Conservation (phyloP, 169 alveolate species). For the Cytauxzoon felis region DNA sequence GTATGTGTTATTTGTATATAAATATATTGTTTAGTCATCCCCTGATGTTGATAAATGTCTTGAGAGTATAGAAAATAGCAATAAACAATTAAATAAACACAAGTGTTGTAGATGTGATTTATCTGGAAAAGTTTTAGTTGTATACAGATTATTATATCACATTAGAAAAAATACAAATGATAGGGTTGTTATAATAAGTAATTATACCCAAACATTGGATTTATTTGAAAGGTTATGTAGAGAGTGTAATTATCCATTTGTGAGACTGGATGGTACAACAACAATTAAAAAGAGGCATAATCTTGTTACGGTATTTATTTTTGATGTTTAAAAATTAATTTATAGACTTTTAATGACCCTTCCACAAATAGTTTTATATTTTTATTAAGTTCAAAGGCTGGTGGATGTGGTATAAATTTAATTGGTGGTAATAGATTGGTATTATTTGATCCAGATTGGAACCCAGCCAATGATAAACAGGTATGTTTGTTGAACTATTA, state of each 20-base stretch:
- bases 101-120: slow-evolving; percentile 32
- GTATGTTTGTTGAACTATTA: slow-evolving; percentile 51
- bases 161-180: slow-evolving; percentile 77
- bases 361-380: slow-evolving; percentile 83
- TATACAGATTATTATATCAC: slow-evolving; percentile 66
- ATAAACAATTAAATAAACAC: slow-evolving; percentile 3
- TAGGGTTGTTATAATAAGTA: slow-evolving; percentile 85
- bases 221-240: slow-evolving; percentile 80
- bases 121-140: slow-evolving; percentile 61
- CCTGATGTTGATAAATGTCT: slow-evolving; percentile 27
- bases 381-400: slow-evolving; percentile 93
- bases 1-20: background rate
- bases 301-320: slow-evolving; percentile 72
- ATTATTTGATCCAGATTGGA: slow-evolving; percentile 98
- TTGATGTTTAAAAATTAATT: background rate
- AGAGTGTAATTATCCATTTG: slow-evolving; percentile 78
- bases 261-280: slow-evolving; percentile 87
- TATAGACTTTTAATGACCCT: slow-evolving; percentile 81
- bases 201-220: slow-evolving; percentile 88
- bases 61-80: background rate
- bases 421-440: slow-evolving; percentile 95
- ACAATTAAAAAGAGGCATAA: slow-evolving; percentile 80
- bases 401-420: slow-evolving; percentile 98
- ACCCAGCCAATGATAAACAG: slow-evolving; percentile 97
- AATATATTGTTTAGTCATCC: slow-evolving; percentile 6